Evolutionary conservation across 805 yeast species (phyloP), one percentile per base, ranked within the genome.

Genomic region (Kodamaea fukazawae): DNA sequence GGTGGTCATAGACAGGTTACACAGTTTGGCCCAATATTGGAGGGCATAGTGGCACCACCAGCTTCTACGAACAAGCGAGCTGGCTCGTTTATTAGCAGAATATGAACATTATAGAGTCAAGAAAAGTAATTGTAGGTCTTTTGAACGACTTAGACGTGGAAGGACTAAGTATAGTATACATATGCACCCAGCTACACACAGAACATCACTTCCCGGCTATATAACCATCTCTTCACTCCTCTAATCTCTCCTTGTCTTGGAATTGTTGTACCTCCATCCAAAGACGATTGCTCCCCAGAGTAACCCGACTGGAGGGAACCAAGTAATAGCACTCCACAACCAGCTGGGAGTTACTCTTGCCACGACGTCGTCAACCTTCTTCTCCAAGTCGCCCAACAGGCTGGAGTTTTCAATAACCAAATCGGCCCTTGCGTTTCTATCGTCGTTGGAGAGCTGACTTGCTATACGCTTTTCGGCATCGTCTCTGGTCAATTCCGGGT

Each of bases 11-110:
- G 99, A 93, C 56, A 79, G 96, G 47, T 66, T 93, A 38, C 99
- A 93, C 60, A 88, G 91, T 63, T 73, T 93, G 57, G 97, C 99
- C 0, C 99, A 93, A 57, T 93, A 93, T 57, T 95, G 99, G 99
- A 70, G 99, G 45, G 89, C 97, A 0, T 91, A 45, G 8, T 20
- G 5, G 23, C 23, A 6, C 5, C 23, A 20, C 2, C 29, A 27
- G 2, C n/a, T n/a, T n/a, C n/a, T n/a, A n/a, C n/a, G n/a, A n/a
- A n/a, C n/a, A n/a, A 20, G 8, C 23, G 23, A 20, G 23, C 23
- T 20, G 23, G 23, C 23, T 20, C 23, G 23, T 20, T n/a, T n/a
- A n/a, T n/a, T n/a, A n/a, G n/a, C n/a, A n/a, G n/a, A n/a, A n/a
- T n/a, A n/a, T n/a, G n/a, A n/a, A n/a, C n/a, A n/a, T n/a, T n/a